Percentiles rank a stretch among this genome's conserved stretches.
phyloP scores from a whole-genome alignment of 176 grass and related monocot genomes.

The Zoysia japonica region DNA sequence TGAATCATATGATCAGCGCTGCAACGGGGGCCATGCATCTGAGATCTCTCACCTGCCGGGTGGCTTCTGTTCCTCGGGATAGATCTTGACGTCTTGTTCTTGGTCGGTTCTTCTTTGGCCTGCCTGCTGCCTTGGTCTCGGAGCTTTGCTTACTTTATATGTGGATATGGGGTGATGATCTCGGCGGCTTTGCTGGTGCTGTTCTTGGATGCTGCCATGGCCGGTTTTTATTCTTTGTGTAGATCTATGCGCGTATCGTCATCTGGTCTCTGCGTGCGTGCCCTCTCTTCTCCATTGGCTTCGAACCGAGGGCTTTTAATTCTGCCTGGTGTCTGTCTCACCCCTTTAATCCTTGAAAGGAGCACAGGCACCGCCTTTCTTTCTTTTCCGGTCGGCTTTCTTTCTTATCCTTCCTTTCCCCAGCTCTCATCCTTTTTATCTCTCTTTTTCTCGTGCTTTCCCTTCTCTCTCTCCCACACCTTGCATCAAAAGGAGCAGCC shows the following conservation, averaged over 20 bases:
- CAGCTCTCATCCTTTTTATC: conserved; percentile 49
- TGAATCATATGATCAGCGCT: background rate
- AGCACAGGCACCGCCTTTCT: conserved; percentile 71
- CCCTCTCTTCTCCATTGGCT: conserved; percentile 68
- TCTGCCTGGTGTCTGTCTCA: conserved; percentile 43
- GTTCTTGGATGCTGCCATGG: conserved; percentile 51
- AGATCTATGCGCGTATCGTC: conserved; percentile 57
- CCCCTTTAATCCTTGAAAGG: conserved; percentile 95
- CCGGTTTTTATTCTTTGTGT: conserved; percentile 54
- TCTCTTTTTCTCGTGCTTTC: conserved; percentile 60
- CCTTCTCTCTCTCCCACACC: conserved; percentile 19
- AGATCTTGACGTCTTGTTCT: conserved; percentile 47
- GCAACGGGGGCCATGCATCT: conserved; percentile 13
- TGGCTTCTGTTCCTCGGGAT: conserved; percentile 27
- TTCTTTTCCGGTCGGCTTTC: conserved; percentile 58
- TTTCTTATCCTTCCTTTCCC: conserved; percentile 50
- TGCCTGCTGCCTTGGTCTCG: conserved; percentile 35
- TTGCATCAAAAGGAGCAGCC: conserved; percentile 76
- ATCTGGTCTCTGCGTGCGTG: conserved; percentile 44
- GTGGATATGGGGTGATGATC: background rate
- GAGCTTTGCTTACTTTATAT: conserved; percentile 29
- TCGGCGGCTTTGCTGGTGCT: conserved; percentile 24
- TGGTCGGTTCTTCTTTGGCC: conserved; percentile 10
- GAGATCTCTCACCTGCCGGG: conserved; percentile 39
- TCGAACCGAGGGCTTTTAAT: conserved; percentile 69